phyloP scores from a whole-genome alignment of 768 basidiomycete species.

The Stropharia rugosoannulata region DNA sequence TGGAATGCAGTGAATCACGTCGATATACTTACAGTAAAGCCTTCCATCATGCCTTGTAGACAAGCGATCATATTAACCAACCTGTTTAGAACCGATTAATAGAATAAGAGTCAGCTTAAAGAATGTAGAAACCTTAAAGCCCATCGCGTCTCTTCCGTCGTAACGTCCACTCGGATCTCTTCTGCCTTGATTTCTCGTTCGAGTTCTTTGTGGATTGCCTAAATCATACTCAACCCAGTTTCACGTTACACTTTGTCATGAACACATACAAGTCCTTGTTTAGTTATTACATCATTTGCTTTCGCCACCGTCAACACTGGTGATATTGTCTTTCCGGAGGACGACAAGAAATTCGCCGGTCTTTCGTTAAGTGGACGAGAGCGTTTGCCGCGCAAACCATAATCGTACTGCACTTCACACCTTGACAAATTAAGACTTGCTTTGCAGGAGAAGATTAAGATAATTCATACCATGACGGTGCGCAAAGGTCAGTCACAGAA shows the following conservation, averaged over 20 bases:
- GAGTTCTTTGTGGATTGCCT: conserved; percentile 76
- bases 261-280: conserved; percentile 50
- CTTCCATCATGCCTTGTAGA: conserved; percentile 51
- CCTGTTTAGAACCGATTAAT: conserved; percentile 34
- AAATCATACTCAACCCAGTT: not conserved
- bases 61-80: conserved; percentile 72
- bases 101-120: not conserved
- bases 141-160: conserved; percentile 73
- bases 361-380: conserved; percentile 46
- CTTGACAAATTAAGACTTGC: conserved; percentile 32
- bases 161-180: conserved; percentile 48
- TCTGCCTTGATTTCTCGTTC: conserved; percentile 70
- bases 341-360: conserved; percentile 55
- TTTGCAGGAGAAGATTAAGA: not conserved
- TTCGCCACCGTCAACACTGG: conserved; percentile 51
- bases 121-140: conserved; percentile 56
- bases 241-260: not conserved
- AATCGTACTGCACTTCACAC: conserved; percentile 83
- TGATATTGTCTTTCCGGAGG: conserved; percentile 57
- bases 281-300: conserved; percentile 52
- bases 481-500: conserved; percentile 63
- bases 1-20: not conserved
- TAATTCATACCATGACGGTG: conserved; percentile 55
- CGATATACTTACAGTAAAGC: conserved; percentile 45
- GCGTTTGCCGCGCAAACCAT: conserved; percentile 63